phyloP scores from a whole-genome alignment of 768 basidiomycete species.

The Gelatoporia subvermispora region DNA sequence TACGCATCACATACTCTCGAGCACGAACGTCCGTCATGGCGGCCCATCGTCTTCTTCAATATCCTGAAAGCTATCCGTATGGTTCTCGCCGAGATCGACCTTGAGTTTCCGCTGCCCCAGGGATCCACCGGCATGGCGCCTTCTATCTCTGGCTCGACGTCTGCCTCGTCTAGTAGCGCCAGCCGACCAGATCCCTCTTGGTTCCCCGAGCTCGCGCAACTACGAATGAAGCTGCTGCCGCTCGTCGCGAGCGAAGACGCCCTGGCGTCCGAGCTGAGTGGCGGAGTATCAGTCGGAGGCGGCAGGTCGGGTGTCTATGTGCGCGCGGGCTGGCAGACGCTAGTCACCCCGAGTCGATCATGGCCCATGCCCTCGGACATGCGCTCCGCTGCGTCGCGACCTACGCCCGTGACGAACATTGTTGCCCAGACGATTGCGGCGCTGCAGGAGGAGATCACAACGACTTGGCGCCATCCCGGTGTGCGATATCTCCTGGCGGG shows the following conservation, averaged over 20 bases:
- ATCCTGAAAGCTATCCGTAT: conserved; percentile 69
- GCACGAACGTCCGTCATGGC: conserved; percentile 36
- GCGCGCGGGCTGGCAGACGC: conserved; percentile 67
- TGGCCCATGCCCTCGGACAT: conserved; percentile 33
- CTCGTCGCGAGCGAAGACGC: conserved; percentile 64
- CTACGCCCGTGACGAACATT: conserved; percentile 40
- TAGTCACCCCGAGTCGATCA: conserved; percentile 43
- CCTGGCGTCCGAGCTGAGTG: conserved; percentile 63
- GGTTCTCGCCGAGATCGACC: conserved; percentile 68
- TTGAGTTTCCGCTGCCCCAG: conserved; percentile 36
- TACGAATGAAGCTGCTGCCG: conserved; percentile 56
- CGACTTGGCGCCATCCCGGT: conserved; percentile 67
- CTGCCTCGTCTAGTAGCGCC: conserved; percentile 21
- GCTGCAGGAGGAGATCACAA: conserved; percentile 46
- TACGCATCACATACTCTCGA: conserved; percentile 50
- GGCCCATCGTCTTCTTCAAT: conserved; percentile 43
- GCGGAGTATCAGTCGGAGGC: conserved; percentile 57
- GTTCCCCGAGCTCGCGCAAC: conserved; percentile 41
- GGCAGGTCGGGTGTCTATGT: conserved; percentile 61
- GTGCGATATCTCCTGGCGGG: conserved; percentile 52
- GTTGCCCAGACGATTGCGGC: conserved; percentile 52
- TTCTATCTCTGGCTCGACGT: conserved; percentile 9
- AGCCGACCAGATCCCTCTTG: conserved; percentile 24
- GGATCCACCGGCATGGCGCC: conserved; percentile 8
- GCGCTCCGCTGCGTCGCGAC: conserved; percentile 22